A percentile compares a stretch with the other conserved stretches of the same genome.
Conservation (phyloP, 2,329 filamentous ascomycete species). For the Curvularia lunata region DNA sequence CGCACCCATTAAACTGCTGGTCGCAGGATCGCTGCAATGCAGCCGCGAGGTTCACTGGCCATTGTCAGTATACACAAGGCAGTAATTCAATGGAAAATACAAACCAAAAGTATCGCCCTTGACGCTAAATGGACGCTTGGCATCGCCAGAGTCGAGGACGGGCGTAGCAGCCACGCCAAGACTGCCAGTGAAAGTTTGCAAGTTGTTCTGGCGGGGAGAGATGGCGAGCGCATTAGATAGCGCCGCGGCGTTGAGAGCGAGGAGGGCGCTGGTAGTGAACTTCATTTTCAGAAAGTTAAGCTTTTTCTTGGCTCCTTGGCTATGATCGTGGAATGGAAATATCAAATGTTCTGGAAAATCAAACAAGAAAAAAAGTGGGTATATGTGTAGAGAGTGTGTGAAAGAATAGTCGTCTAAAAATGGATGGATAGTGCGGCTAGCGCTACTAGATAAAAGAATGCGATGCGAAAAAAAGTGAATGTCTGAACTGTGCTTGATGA, state of each 20-base stretch:
- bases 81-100: too few species aligned
- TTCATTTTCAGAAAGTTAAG: constrained; percentile 30
- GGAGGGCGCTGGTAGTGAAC: constrained; percentile 24
- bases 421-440: constrained; percentile 22
- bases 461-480: neutral
- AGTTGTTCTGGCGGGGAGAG: constrained; percentile 33
- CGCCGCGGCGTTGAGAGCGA: constrained; percentile 27
- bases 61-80: too few species aligned
- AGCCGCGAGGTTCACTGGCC: constrained; percentile 54
- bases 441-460: constrained; percentile 14
- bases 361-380: constrained; percentile 1
- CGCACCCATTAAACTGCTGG: constrained; percentile 67
- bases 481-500: neutral
- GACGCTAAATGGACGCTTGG: constrained; percentile 51
- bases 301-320: neutral
- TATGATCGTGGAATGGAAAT: too few species aligned
- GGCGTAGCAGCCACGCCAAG: constrained; percentile 63
- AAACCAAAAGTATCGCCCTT: constrained; percentile 53
- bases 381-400: neutral
- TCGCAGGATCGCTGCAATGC: constrained; percentile 68
- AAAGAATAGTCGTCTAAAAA: neutral
- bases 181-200: constrained; percentile 52
- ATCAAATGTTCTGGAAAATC: neutral
- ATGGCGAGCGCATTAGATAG: constrained; percentile 29
- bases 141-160: constrained; percentile 55